phyloP scores from a whole-genome alignment of 495 filamentous ascomycete genomes.

The Lasiosphaeriaceae sp. region DNA sequence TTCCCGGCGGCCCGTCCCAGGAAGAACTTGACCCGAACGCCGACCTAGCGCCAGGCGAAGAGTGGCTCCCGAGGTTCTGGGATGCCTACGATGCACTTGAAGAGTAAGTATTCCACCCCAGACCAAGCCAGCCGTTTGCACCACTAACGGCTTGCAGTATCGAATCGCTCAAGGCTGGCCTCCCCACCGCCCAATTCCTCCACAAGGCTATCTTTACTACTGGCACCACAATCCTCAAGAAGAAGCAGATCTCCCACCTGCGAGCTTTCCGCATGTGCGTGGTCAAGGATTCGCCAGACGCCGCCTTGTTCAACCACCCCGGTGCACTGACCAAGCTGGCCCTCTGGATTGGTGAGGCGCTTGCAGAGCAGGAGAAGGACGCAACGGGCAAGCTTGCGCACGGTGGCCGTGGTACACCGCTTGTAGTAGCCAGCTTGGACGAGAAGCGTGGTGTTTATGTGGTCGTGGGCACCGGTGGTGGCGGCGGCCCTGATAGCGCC shows the following conservation, averaged over 20 bases:
- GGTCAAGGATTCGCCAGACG: conserved; percentile 91
- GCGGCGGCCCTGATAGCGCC: conserved; percentile 60
- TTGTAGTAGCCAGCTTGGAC: conserved; percentile 86
- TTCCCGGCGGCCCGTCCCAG: conserved; percentile 20
- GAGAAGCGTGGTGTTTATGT: conserved; percentile 85
- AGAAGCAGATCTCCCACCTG: conserved; percentile 88
- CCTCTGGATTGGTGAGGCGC: conserved; percentile 89
- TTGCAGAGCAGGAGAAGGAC: conserved; percentile 82
- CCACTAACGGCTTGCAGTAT: conserved; percentile 41
- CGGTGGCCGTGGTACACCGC: conserved; percentile 69
- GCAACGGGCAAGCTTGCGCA: conserved; percentile 61
- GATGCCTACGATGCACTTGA: conserved; percentile 87
- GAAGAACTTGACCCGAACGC: conserved; percentile 42
- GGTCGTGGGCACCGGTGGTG: conserved; percentile 83
- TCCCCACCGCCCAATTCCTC: conserved; percentile 82
- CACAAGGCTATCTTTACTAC: conserved; percentile 92
- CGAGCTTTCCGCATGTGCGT: conserved; percentile 91
- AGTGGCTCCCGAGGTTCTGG: conserved; percentile 80
- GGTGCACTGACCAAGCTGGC: conserved; percentile 89
- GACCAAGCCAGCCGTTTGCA: conserved; percentile 10
- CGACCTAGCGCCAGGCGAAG: conserved; percentile 52
- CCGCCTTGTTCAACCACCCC: conserved; percentile 82
- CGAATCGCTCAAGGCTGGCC: conserved; percentile 67
- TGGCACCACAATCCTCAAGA: conserved; percentile 83
- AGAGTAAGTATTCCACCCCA: conserved; percentile 43